Evolutionary conservation across 2,329 filamentous ascomycete genomes (phyloP).

Genomic region (Aspergillus texensis): DNA sequence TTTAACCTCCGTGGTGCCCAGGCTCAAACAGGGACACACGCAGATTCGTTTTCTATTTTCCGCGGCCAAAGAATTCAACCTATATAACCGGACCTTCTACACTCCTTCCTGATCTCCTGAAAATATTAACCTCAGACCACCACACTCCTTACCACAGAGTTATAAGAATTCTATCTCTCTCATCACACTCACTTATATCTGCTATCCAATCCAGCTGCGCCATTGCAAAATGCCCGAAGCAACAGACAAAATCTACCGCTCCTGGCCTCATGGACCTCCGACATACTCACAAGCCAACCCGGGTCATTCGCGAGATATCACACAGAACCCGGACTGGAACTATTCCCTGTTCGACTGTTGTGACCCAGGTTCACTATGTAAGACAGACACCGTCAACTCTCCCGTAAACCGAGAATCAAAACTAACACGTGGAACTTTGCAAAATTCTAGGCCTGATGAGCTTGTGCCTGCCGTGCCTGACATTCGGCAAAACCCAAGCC

Average conservation of each 20-base stretch:
- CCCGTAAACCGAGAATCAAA: too few species aligned
- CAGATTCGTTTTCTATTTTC: not conserved
- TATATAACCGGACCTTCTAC: not conserved
- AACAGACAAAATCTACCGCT: conserved; percentile 13
- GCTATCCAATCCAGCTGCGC: fast-evolving
- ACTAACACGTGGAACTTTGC: not conserved
- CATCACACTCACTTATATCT: not conserved
- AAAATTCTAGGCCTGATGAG: conserved; percentile 12
- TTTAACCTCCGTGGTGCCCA: not conserved
- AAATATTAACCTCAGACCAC: not conserved
- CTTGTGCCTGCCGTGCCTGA: conserved; percentile 22
- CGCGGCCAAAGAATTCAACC: not conserved
- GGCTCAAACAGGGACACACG: not conserved
- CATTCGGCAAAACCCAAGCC: conserved; percentile 22
- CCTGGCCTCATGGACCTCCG: conserved; percentile 9
- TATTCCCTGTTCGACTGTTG: conserved; percentile 22
- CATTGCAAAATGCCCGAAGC: not conserved
- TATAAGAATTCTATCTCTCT: not conserved
- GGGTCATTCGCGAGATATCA: conserved; percentile 1
- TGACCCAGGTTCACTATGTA: conserved; percentile 20
- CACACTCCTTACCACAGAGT: not conserved
- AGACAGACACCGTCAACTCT: not conserved
- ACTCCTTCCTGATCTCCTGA: not conserved
- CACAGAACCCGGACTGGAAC: conserved; percentile 17
- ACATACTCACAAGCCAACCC: conserved; percentile 11